Conservation (phyloP, 2,329 filamentous ascomycete genomes). For the Phialophora verrucosa region DNA sequence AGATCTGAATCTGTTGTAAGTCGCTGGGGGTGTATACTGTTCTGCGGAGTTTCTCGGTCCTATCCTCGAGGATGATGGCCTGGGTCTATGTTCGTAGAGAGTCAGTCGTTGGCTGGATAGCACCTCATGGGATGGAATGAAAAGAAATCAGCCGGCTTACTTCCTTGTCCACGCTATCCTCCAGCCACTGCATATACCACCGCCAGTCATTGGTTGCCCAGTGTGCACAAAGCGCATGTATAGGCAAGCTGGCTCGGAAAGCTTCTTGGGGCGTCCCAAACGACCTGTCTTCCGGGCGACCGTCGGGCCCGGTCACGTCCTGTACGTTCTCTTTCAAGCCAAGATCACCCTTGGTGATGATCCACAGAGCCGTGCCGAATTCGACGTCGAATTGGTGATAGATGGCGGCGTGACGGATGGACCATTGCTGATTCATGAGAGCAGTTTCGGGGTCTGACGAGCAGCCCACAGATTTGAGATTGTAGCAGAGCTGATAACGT, state of each 20-base stretch:
- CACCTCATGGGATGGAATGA: not conserved
- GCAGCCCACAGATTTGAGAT: constrained; percentile 43
- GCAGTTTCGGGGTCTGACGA: constrained; percentile 16
- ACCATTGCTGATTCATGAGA: constrained; percentile 37
- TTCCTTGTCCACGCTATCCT: not conserved
- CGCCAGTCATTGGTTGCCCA: constrained; percentile 54
- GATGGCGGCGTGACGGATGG: constrained; percentile 41
- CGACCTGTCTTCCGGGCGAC: constrained; percentile 44
- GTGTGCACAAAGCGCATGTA: constrained; percentile 48
- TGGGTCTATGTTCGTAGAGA: not conserved
- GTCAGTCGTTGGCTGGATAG: not conserved
- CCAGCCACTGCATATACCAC: constrained; percentile 40
- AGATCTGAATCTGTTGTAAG: constrained; percentile 47
- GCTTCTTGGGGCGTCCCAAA: constrained; percentile 44
- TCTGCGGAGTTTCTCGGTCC: constrained; percentile 1
- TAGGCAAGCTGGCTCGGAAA: constrained; percentile 47
- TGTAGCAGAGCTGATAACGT: constrained; percentile 49
- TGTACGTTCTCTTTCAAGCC: constrained; percentile 43
- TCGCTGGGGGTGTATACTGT: constrained; percentile 39
- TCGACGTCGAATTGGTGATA: constrained; percentile 51
- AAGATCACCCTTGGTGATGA: constrained; percentile 47
- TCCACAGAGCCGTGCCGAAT: constrained; percentile 48
- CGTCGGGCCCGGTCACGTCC: constrained; percentile 43
- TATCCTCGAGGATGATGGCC: constrained; percentile 13
- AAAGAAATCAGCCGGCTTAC: not conserved